A percentile compares a stretch with the other conserved stretches of the same genome.
Evolutionary conservation across 129 eudicot genomes (phyloP).

Genomic region (Flaveria ramosissima): DNA sequence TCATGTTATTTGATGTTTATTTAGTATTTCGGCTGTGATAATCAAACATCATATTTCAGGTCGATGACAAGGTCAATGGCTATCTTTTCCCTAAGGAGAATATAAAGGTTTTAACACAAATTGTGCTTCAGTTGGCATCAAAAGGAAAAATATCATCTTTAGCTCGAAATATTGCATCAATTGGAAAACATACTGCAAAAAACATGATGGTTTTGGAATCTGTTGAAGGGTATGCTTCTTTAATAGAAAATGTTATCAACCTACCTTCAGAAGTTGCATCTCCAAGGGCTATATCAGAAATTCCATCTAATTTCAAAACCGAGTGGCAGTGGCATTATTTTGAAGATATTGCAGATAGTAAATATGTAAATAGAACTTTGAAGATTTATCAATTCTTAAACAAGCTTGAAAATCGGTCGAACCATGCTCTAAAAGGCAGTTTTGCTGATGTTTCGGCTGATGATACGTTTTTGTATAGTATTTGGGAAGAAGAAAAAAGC

Average conservation of each 20-base stretch:
- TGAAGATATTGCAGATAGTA: slow-evolving; percentile 40
- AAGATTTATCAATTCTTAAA: slow-evolving; percentile 44
- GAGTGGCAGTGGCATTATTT: slow-evolving; percentile 82
- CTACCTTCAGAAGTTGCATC: slow-evolving; percentile 88
- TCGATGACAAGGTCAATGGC: slow-evolving; percentile 89
- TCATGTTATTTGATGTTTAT: not conserved
- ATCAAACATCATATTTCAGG: slow-evolving; percentile 46
- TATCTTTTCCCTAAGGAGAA: slow-evolving; percentile 76
- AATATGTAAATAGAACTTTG: slow-evolving; percentile 44
- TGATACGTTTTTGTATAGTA: slow-evolving; percentile 64
- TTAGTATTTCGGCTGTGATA: slow-evolving; percentile 32
- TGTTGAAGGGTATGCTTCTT: slow-evolving; percentile 76
- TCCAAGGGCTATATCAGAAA: slow-evolving; percentile 54
- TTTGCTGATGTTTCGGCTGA: slow-evolving; percentile 32
- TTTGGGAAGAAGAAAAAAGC: slow-evolving; percentile 87
- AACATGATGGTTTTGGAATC: slow-evolving; percentile 77
- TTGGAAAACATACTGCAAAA: slow-evolving; percentile 73
- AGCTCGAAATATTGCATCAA: slow-evolving; percentile 64
- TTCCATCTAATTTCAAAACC: slow-evolving; percentile 53
- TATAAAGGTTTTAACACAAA: slow-evolving; percentile 50
- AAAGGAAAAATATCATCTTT: slow-evolving; percentile 65
- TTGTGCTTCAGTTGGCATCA: slow-evolving; percentile 47
- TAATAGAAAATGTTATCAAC: slow-evolving; percentile 61
- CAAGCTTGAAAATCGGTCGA: slow-evolving; percentile 54
- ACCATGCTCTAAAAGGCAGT: slow-evolving; percentile 39